These are phyloP conservation scores for Tetrahymena borealis DNA, from an alignment of 73 alveolate genomes.

Conservation along the genomic window DNA sequence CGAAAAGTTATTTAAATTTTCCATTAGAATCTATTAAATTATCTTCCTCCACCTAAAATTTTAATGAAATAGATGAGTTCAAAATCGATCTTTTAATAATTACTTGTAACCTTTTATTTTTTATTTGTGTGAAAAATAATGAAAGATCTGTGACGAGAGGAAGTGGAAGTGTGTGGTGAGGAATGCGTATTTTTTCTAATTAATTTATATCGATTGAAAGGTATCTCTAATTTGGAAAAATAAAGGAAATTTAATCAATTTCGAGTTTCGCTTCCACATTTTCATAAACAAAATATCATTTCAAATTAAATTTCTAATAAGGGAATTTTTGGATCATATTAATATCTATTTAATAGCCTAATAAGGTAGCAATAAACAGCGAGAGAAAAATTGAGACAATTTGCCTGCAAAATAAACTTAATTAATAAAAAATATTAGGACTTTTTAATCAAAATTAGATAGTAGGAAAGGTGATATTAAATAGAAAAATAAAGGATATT, in stretches of 20 bases:
- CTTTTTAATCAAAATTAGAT: too few species aligned
- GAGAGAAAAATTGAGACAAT: too few species aligned
- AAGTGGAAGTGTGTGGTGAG: too few species aligned
- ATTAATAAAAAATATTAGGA: too few species aligned
- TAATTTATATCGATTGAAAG: too few species aligned
- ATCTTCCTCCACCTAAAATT: background rate
- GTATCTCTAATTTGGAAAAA: background rate
- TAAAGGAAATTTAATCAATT: background rate
- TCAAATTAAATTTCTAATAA: background rate
- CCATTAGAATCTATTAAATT: background rate
- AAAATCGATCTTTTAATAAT: background rate
- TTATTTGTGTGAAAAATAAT: background rate
- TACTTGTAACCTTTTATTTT: background rate
- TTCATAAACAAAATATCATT: background rate
- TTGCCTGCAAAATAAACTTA: too few species aligned
- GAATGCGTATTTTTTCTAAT: too few species aligned
- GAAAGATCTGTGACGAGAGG: too few species aligned
- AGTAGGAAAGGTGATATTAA: too few species aligned
- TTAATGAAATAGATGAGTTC: background rate
- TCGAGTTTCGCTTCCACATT: conserved; percentile 1
- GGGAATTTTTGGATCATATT: background rate
- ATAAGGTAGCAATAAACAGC: too few species aligned
- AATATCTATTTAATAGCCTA: background rate
- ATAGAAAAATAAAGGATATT: background rate
- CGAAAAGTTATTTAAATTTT: background rate